Conservation (phyloP, 768 basidiomycete species). For the Kwoniella shandongensis region DNA sequence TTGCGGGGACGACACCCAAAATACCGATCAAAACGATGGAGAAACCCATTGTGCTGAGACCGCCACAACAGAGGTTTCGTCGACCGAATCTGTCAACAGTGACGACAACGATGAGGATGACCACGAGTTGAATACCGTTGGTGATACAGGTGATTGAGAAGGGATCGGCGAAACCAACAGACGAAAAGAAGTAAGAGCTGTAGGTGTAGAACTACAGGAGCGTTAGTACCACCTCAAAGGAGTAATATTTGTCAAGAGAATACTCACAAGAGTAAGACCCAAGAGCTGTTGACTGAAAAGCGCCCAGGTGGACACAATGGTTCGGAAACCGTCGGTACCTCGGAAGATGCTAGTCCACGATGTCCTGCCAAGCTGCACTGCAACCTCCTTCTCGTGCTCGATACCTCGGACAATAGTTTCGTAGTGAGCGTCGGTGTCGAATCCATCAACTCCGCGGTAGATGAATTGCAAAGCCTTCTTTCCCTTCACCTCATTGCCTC, state of each 20-base stretch:
- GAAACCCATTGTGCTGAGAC: conserved; percentile 13
- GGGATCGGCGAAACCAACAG: conserved; percentile 23
- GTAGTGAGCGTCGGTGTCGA: conserved; percentile 22
- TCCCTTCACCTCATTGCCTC: conserved; percentile 13
- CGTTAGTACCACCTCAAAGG: too few species aligned
- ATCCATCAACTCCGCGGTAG: conserved; percentile 14
- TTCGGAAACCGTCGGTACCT: conserved; percentile 13
- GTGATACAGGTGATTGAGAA: conserved; percentile 25
- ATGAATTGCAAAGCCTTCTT: conserved; percentile 11
- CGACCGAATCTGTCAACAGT: conserved; percentile 19
- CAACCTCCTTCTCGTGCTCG: conserved; percentile 19
- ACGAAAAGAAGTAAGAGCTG: conserved; percentile 17
- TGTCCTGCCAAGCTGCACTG: background rate
- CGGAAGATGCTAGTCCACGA: conserved; percentile 19
- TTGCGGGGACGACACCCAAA: conserved; percentile 6
- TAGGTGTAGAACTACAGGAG: conserved; percentile 27
- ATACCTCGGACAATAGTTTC: conserved; percentile 15
- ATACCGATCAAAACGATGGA: conserved; percentile 16
- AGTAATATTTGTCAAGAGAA: too few species aligned
- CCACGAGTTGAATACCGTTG: conserved; percentile 22
- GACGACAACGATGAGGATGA: conserved; percentile 15
- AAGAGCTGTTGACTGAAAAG: conserved; percentile 16
- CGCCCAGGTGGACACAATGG: conserved; percentile 21
- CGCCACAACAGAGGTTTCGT: conserved; percentile 21
- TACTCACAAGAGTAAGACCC: conserved; percentile 19